Evolutionary conservation across 352 stramenopile genomes (phyloP), one percentile per base, ranked within the genome.

Genomic region (Globisporangium heterothallicum): DNA sequence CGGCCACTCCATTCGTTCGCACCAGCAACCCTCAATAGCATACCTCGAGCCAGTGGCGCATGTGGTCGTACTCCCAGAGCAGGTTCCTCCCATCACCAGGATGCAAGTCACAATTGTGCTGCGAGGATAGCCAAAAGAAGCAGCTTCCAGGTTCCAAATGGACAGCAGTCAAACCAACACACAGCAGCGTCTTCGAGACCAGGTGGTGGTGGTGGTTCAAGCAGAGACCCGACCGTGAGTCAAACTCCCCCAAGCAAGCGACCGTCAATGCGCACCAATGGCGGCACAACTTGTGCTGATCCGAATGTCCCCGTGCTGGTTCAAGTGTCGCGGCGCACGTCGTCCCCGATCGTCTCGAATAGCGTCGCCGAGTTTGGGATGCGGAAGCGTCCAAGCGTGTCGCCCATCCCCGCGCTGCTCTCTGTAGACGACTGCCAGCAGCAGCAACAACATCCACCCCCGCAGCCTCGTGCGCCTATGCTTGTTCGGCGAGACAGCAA

Each of bases 241-340:
- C n/a, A n/a, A n/a, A n/a, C n/a, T n/a, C n/a, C n/a, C 13, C 40
- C 2, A 24, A 22, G 9, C 49, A 70, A 66, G 43, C 40, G 34
- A 0, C 22, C 45, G n/a, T 51, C 40, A 0, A 52, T 57, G 34
- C 36, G 44, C 27, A 54, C n/a, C n/a, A n/a, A n/a, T 59, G 18
- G 53, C 26, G 9, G 45, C 49, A 0, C 53, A 43, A 0, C 52
- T 36, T 21, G 53, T 43, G 10, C 13, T 44, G 25, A 18, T 12
- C 21, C 16, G 22, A 16, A 36, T n/a, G n/a, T 10, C 36, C 61
- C 72, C 4, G 70, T 86, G 21, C 48, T 88, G 6, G 49, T 84
- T 19, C 70, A 80, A 24, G 77, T 88, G 7, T 88, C 77, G 21
- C 59, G 77, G 3, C 62, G 74, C 3, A 86, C 74, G 5, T 88